Evolutionary conservation across 1,284 basidiomycete species (phyloP).

Genomic region (Tylopilus sp.): DNA sequence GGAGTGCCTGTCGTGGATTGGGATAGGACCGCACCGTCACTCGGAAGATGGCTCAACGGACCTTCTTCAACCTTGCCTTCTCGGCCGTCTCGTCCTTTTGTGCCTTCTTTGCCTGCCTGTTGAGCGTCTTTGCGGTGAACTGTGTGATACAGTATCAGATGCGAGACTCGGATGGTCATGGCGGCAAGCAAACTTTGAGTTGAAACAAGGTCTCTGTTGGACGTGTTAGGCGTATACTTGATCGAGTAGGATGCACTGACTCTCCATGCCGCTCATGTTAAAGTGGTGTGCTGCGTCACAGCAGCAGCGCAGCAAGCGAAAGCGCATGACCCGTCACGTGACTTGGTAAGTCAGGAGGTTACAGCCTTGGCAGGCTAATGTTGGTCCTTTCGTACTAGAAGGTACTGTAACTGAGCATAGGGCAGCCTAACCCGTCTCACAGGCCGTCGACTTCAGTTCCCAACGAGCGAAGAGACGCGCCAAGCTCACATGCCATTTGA

Average conservation of each 20-base stretch:
- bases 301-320: neutral
- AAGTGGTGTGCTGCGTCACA: neutral
- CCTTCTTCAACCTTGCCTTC: conserved; percentile 88
- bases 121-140: conserved; percentile 94
- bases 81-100: conserved; percentile 87
- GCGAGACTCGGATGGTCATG: conserved; percentile 5
- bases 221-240: conserved; percentile 6
- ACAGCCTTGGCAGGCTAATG: no score
- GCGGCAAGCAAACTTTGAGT: conserved; percentile 60
- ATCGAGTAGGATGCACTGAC: conserved; percentile 46
- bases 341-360: no score
- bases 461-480: neutral
- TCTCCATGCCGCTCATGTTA: conserved; percentile 83
- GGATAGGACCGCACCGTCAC: neutral
- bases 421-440: no score
- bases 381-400: no score
- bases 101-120: conserved; percentile 90
- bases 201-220: conserved; percentile 86
- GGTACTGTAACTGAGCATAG: no score
- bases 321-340: no score
- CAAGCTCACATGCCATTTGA: neutral
- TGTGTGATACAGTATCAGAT: conserved; percentile 35
- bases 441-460: no score
- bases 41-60: conserved; percentile 30
- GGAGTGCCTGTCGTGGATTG: conserved; percentile 68